Base-by-base conservation (phyloP, 192 early-diverging fungal species). In the Lunasporangiospora selenospora region DNA sequence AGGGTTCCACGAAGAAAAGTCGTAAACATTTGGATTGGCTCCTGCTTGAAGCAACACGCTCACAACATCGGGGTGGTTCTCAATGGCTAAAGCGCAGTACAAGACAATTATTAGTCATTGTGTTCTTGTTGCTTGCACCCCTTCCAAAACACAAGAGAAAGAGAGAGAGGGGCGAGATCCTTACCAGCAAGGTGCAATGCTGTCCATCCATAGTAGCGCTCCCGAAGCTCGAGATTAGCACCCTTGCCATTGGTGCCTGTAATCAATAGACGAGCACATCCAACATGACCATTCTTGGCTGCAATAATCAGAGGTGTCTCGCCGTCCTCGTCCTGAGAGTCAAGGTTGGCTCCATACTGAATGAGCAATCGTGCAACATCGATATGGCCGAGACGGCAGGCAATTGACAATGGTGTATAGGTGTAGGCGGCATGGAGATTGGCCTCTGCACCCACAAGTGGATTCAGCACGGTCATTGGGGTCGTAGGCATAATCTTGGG, bases 271-370 rank as follows among this genome's bases (percentile, higher is more conserved):
- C 49, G 51, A 8, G 86, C 77, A 52, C 86, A 85, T 13, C 79
- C 83, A 16, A 71, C 41, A 47, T 78, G 83, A 6, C 85, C 85
- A 49, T 69, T 77, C 21, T 82, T 78, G 32, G 81, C 63, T 8
- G 83, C 78, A 43, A 88, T 58, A 18, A 85, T 76, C 15, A 90
- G 43, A 2, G 86, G 75, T 0, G 87, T 84, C 65, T 90, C 91
- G n/a, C 87, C 89, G 46, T 90, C 88, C 27, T 88, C 71, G 61
- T 93, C 89, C 15, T 77, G 65, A 30, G 84, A 53, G 66, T 91
- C 82, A 29, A 81, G 53, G 45, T 88, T 63, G 21, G 86, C 86
- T 15, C 85, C 82, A 31, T 70, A 59, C 2, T 53, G 49, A 12
- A 93, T 67, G 4, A 93, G 61, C 18, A 89, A 52, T 18, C 65